Evolutionary conservation across 495 filamentous ascomycete genomes (phyloP).

Genomic region (Lophiotrema nucula): DNA sequence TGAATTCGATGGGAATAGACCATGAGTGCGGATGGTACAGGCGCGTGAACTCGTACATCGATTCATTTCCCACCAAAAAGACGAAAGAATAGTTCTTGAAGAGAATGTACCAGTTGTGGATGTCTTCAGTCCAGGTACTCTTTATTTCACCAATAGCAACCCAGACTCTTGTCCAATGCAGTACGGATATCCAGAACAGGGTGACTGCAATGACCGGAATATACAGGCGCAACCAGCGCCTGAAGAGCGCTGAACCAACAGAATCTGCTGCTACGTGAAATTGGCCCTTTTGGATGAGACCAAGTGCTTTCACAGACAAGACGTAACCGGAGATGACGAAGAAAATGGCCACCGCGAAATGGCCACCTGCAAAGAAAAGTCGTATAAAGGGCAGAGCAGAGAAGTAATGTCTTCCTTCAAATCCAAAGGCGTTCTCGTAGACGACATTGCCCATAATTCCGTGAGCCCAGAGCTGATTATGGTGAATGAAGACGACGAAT

Average conservation of each 20-base stretch:
- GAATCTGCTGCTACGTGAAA: constrained; percentile 47
- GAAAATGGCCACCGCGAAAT: constrained; percentile 72
- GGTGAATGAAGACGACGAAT: constrained; percentile 52
- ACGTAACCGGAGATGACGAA: constrained; percentile 74
- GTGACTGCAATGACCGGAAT: constrained; percentile 61
- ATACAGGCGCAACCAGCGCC: constrained; percentile 63
- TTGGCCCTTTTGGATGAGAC: constrained; percentile 54
- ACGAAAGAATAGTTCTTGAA: constrained; percentile 31
- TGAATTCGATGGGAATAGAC: constrained; percentile 54
- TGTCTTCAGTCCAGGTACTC: constrained; percentile 45
- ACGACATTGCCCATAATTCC: constrained; percentile 45
- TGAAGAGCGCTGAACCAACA: constrained; percentile 63
- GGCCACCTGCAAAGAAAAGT: constrained; percentile 58
- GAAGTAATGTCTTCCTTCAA: constrained; percentile 46
- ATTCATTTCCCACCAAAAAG: constrained; percentile 20
- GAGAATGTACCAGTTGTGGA: constrained; percentile 17
- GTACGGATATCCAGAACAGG: constrained; percentile 53
- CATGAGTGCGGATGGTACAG: constrained; percentile 48
- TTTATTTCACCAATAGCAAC: constrained; percentile 17
- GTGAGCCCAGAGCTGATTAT: constrained; percentile 55
- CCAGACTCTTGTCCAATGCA: constrained; percentile 19
- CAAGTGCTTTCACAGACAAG: constrained; percentile 63
- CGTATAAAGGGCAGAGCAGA: constrained; percentile 66
- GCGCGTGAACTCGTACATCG: constrained; percentile 18
- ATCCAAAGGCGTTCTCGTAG: constrained; percentile 49